Conservation (phyloP, 1,284 basidiomycete species). For the Heterobasidion parviporum region DNA sequence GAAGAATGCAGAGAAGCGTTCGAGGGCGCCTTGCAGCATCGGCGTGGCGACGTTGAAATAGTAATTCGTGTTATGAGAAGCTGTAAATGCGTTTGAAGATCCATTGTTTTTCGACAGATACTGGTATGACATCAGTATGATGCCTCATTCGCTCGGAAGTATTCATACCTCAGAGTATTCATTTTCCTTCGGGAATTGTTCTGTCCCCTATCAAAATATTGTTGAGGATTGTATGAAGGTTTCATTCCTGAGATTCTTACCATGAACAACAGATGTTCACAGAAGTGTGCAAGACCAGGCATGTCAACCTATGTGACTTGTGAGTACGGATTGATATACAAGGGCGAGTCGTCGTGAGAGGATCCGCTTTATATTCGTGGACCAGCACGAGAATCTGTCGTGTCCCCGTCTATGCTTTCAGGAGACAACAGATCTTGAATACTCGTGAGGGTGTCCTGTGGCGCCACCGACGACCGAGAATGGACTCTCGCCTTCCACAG, state of each 20-base stretch:
- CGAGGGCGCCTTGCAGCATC: slow-evolving; percentile 79
- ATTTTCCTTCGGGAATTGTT: slow-evolving; percentile 84
- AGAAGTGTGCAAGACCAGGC: slow-evolving; percentile 87
- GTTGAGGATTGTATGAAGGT: slow-evolving; percentile 1
- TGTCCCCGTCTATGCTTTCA: too few relatives aligned
- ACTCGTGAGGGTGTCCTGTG: neutral
- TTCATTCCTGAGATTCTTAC: slow-evolving; percentile 31
- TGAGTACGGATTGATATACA: too few relatives aligned
- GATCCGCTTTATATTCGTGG: too few relatives aligned
- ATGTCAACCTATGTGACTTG: slow-evolving; percentile 56
- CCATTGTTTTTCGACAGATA: slow-evolving; percentile 91
- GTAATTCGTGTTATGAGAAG: slow-evolving; percentile 91
- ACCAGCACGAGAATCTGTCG: too few relatives aligned
- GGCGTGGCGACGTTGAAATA: slow-evolving; percentile 87
- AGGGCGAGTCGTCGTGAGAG: too few relatives aligned
- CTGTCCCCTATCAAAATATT: slow-evolving; percentile 50
- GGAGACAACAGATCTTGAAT: too few relatives aligned
- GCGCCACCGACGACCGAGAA: neutral
- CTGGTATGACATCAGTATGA: slow-evolving; percentile 26
- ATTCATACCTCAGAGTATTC: slow-evolving; percentile 74
- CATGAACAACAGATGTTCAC: slow-evolving; percentile 97
- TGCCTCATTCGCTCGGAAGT: too few relatives aligned
- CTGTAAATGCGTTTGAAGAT: slow-evolving; percentile 90
- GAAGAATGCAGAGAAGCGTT: slow-evolving; percentile 94
- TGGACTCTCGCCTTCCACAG: neutral